Percentiles rank a stretch among this genome's conserved stretches.
Evolutionary conservation across 495 filamentous ascomycete genomes (phyloP).

Genomic region (Neurospora africana): DNA sequence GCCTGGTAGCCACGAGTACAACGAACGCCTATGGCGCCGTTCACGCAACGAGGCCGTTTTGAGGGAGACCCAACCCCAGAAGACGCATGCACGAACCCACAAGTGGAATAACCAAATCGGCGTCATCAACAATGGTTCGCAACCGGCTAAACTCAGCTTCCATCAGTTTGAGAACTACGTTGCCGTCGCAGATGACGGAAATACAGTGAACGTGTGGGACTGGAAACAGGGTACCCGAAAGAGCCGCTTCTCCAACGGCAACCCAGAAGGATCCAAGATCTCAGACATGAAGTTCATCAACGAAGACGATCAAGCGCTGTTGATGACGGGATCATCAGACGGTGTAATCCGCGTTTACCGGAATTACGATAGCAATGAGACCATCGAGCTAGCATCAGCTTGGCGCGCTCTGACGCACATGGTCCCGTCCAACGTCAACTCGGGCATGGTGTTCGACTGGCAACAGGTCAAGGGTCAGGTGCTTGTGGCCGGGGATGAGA

Average conservation of each 20-base stretch:
- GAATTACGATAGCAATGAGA: conserved; percentile 64
- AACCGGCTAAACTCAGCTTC: conserved; percentile 86
- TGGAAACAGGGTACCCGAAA: conserved; percentile 66
- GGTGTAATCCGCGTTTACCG: conserved; percentile 90
- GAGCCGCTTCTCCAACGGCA: conserved; percentile 85
- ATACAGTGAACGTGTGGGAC: conserved; percentile 87
- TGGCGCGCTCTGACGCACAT: conserved; percentile 91
- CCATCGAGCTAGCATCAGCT: conserved; percentile 76
- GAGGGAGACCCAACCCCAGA: conserved; percentile 82
- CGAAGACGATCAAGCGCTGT: conserved; percentile 88
- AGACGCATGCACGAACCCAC: conserved; percentile 69
- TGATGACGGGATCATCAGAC: conserved; percentile 92
- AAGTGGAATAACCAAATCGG: conserved; percentile 70
- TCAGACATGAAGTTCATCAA: conserved; percentile 96
- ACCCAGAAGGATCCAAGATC: conserved; percentile 81
- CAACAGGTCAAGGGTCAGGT: conserved; percentile 93
- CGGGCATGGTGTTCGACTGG: conserved; percentile 95
- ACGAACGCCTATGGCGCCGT: conserved; percentile 84
- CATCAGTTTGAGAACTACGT: conserved; percentile 97
- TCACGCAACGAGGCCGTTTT: conserved; percentile 90
- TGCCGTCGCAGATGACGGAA: conserved; percentile 84
- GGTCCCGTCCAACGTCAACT: conserved; percentile 82
- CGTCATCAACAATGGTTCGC: conserved; percentile 75
- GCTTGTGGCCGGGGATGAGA: conserved; percentile 89
- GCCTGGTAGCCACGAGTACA: conserved; percentile 94